Evolutionary conservation across 1,284 basidiomycete genomes (phyloP).

Genomic region (Sutorius eximius): DNA sequence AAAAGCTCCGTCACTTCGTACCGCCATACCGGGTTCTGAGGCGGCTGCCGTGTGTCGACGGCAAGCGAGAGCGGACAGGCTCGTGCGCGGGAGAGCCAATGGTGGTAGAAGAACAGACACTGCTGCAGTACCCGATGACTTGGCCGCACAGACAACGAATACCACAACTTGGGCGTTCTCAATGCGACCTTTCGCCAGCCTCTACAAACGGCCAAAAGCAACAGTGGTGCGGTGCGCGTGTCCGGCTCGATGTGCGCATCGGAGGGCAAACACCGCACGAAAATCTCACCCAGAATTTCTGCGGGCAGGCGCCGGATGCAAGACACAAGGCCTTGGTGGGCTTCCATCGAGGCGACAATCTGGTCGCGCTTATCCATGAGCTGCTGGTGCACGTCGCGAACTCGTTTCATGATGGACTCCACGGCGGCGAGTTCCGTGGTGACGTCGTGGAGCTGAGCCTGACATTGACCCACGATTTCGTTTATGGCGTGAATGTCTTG

Average conservation of each 20-base stretch:
- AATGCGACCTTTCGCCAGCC: conserved; percentile 26
- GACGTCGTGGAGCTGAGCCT: conserved; percentile 21
- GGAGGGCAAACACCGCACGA: conserved; percentile 34
- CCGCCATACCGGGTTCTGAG: conserved; percentile 21
- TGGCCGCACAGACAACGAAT: conserved; percentile 22
- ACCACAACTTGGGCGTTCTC: conserved; percentile 24
- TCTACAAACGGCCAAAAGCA: conserved; percentile 22
- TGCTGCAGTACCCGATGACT: conserved; percentile 10
- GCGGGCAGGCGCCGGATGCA: conserved; percentile 35
- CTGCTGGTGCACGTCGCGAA: conserved; percentile 13
- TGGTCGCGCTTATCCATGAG: conserved; percentile 19
- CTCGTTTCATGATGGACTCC: conserved; percentile 16
- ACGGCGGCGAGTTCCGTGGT: conserved; percentile 15
- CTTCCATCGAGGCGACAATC: conserved; percentile 17
- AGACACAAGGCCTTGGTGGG: conserved; percentile 27
- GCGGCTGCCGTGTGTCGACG: conserved; percentile 17
- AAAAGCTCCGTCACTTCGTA: conserved; percentile 26
- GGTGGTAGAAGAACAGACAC: conserved; percentile 19
- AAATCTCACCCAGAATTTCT: conserved; percentile 40
- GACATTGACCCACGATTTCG: conserved; percentile 19
- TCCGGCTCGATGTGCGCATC: conserved; percentile 24
- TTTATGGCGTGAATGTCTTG: conserved; percentile 17
- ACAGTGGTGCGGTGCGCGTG: conserved; percentile 20
- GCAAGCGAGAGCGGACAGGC: conserved; percentile 22
- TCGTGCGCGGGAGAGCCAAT: conserved; percentile 19